These are phyloP conservation scores for Mycena chlorophos DNA, from an alignment of 768 basidiomycete species.

Conservation along the genomic window DNA sequence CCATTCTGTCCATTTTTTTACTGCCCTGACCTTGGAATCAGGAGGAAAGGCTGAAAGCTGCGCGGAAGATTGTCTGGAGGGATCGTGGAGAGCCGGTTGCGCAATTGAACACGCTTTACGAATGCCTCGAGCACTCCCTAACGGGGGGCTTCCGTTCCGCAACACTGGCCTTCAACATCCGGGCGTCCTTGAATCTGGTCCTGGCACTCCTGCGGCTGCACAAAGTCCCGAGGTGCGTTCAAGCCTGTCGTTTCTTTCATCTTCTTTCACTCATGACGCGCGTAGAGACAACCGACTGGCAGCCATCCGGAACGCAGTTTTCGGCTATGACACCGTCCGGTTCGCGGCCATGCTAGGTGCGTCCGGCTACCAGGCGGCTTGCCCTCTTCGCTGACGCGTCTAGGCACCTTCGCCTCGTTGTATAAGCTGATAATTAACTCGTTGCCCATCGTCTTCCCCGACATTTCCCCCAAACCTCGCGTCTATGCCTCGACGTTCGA, in stretches of 20 bases:
- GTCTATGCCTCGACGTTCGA: constrained; percentile 16
- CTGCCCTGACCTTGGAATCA: not conserved
- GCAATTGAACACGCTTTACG: constrained; percentile 47
- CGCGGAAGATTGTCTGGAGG: constrained; percentile 57
- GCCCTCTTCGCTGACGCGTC: not conserved
- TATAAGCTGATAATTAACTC: constrained; percentile 57
- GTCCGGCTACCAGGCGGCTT: constrained; percentile 5
- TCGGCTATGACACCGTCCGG: constrained; percentile 61
- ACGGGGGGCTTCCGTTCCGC: constrained; percentile 61
- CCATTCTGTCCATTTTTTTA: not conserved
- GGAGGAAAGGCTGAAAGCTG: constrained; percentile 34
- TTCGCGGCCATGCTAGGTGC: constrained; percentile 66
- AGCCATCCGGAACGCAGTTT: constrained; percentile 58
- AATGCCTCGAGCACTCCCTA: constrained; percentile 53
- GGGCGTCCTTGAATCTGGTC: constrained; percentile 64
- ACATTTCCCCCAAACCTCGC: constrained; percentile 4
- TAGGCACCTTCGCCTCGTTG: constrained; percentile 51
- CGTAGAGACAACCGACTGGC: constrained; percentile 46
- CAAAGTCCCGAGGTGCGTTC: constrained; percentile 45
- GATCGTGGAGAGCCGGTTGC: constrained; percentile 54
- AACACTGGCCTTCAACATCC: constrained; percentile 57
- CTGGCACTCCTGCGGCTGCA: constrained; percentile 53
- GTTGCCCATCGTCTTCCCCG: constrained; percentile 49
- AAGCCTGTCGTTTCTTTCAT: not conserved
- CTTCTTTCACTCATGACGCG: not conserved